phyloP scores from a whole-genome alignment of 805 yeast genomes.

The Sugiyamaella lignohabitans region DNA sequence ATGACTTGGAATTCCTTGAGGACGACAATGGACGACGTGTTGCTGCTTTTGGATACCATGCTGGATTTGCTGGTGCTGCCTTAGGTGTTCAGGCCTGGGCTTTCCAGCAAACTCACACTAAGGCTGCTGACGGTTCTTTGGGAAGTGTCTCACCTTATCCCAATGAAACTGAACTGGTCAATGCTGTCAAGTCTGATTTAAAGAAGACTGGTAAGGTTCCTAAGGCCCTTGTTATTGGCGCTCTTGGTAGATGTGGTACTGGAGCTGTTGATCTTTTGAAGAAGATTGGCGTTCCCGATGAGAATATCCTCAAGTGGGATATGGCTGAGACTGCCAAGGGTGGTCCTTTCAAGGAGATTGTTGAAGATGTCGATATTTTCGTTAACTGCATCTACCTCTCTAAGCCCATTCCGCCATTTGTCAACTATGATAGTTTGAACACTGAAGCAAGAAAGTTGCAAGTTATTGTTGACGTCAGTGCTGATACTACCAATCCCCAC shows the following conservation, averaged over 20 bases:
- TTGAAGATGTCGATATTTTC: conserved; percentile 69
- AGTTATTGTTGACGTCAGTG: conserved; percentile 95
- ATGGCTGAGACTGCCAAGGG: conserved; percentile 94
- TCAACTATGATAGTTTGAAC: conserved; percentile 63
- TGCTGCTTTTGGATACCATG: conserved; percentile 99
- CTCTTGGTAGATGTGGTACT: conserved; percentile 96
- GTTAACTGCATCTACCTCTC: conserved; percentile 95
- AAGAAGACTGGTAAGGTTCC: conserved; percentile 68
- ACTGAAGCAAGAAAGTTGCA: conserved; percentile 64
- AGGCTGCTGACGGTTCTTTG: conserved; percentile 47
- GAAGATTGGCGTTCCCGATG: conserved; percentile 83
- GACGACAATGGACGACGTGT: conserved; percentile 96
- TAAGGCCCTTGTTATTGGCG: conserved; percentile 85
- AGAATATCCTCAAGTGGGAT: conserved; percentile 87
- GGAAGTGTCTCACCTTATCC: conserved; percentile 79
- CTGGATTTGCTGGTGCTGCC: conserved; percentile 99
- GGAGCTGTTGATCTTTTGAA: conserved; percentile 86
- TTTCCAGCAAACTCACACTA: conserved; percentile 72
- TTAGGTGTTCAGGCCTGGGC: conserved; percentile 93
- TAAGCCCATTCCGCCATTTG: conserved; percentile 88
- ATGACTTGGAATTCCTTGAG: conserved; percentile 91
- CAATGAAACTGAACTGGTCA: conserved; percentile 66
- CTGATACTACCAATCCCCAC: conserved; percentile 97
- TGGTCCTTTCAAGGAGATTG: conserved; percentile 94
- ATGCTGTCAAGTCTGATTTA: conserved; percentile 38